Evolutionary conservation across 176 grass and related monocot species (phyloP).

Genomic region (Triticum aestivum): DNA sequence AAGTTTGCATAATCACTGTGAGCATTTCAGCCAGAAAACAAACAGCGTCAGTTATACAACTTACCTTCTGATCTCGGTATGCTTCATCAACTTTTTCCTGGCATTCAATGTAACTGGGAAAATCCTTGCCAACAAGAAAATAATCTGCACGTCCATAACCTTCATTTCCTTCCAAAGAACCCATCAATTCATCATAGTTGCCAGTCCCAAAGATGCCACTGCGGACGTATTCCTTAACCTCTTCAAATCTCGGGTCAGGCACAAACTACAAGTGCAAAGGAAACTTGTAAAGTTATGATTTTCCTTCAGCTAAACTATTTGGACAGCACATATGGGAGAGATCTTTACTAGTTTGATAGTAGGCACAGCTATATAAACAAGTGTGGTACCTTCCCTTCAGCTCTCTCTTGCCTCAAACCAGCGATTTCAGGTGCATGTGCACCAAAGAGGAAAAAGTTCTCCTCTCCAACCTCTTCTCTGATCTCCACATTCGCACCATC

Average conservation of each 20-base stretch:
- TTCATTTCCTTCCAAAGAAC: conserved; percentile 96
- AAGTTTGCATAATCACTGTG: neutral
- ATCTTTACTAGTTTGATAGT: conserved; percentile 20
- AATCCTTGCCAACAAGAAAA: conserved; percentile 99
- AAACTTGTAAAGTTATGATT: neutral
- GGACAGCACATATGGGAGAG: neutral
- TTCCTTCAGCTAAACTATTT: conserved; percentile 1
- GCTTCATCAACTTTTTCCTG: conserved; percentile 90
- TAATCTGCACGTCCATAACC: conserved; percentile 96
- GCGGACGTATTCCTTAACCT: conserved; percentile 89
- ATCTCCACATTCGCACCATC: conserved; percentile 99
- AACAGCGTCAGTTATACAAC: neutral
- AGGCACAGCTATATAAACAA: conserved; percentile 2
- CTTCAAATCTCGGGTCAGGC: conserved; percentile 89
- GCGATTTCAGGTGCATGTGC: conserved; percentile 90
- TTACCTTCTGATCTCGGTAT: conserved; percentile 81
- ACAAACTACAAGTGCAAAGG: conserved; percentile 64
- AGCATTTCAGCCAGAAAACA: conserved; percentile 16
- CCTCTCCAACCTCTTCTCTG: conserved; percentile 95
- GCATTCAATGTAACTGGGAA: conserved; percentile 96
- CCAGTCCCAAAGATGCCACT: conserved; percentile 73
- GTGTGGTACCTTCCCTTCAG: conserved; percentile 77
- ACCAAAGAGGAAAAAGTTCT: conserved; percentile 99
- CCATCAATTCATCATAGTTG: conserved; percentile 88
- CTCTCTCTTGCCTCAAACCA: conserved; percentile 77